Evolutionary conservation across 768 basidiomycete species (phyloP), one percentile per base, ranked within the genome.

Genomic region (Trametes coccinea): DNA sequence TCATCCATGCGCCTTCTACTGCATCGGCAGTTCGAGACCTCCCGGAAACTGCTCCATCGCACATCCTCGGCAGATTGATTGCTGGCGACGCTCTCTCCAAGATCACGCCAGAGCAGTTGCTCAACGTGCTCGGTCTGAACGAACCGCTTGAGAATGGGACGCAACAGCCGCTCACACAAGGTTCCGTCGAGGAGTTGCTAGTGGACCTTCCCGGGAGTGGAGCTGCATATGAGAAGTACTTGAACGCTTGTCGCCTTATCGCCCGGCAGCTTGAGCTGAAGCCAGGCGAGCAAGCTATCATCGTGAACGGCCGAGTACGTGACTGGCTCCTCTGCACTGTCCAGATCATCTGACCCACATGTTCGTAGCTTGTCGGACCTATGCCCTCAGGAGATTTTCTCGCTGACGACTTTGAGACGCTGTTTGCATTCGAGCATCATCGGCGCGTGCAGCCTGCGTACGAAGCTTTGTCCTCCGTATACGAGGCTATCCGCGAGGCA

Each of bases 251-350:
- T 60, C 76, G 78, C 37, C 69, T 84, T 22, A 67, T 92, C 13
- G 78, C 79, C 2, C 77, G 84, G 30, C 81, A 82, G 53, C 66
- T 93, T 2, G 80, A 80, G n/a, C 68, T 95, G 30, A 66, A 71
- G 13, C 82, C 87, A 1, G 89, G 88, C 0, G 74, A 87, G 59
- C 78, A 78, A 22, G 91, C 82, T 0, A 60, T 98, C 40, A 62
- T 95, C 39, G 76, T 92, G 53, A 97, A 97, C 66, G 96, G 95
- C 29, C 80, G 95, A 34, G 93, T 95, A 70, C 71, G 89, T 2
- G 27, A 8, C 59, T 29, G 17, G 29, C 17, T 3, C 3, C 4
- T 33, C 33, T 6, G 5, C 9, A 5, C 16, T 33, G 13, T 17
- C 34, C 7, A 30, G 16, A 34, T 22, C 1, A 45, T 45, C 51